These are phyloP conservation scores for Tephrocybe sp. DNA, from an alignment of 768 basidiomycete species.

Conservation along the genomic window DNA sequence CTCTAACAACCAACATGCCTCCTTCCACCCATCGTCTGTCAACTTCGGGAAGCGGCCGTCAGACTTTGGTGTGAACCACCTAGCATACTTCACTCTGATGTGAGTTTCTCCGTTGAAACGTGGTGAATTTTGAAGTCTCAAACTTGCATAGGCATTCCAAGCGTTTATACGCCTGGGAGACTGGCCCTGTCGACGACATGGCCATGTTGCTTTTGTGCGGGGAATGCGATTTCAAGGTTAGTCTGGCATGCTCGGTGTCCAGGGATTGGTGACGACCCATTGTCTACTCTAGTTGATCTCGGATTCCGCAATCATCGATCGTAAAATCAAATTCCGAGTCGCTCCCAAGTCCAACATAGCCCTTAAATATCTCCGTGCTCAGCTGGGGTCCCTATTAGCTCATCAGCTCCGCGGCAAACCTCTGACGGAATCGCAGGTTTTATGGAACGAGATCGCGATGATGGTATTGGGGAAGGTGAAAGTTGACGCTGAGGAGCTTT, in stretches of 20 bases:
- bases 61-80: conserved; percentile 74
- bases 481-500: conserved; percentile 29
- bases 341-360: conserved; percentile 75
- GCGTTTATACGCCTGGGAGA: conserved; percentile 92
- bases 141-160: conserved; percentile 84
- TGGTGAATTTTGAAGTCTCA: neutral
- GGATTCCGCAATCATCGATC: conserved; percentile 73
- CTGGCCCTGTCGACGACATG: conserved; percentile 82
- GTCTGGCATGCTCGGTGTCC: neutral
- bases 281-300: conserved; percentile 58
- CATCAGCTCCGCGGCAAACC: conserved; percentile 65
- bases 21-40: conserved; percentile 89
- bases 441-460: conserved; percentile 77
- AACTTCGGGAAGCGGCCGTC: conserved; percentile 72
- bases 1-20: conserved; percentile 73
- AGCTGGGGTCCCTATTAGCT: conserved; percentile 59
- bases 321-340: conserved; percentile 76
- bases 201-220: conserved; percentile 85
- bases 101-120: conserved; percentile 34
- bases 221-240: conserved; percentile 83
- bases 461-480: conserved; percentile 57
- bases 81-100: conserved; percentile 91
- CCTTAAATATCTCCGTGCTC: conserved; percentile 73
- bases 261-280: neutral
- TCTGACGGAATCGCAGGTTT: conserved; percentile 55